These are phyloP conservation scores for Cyamopsis tetragonoloba DNA, from an alignment of 306 rosid genomes.

Conservation along the genomic window DNA sequence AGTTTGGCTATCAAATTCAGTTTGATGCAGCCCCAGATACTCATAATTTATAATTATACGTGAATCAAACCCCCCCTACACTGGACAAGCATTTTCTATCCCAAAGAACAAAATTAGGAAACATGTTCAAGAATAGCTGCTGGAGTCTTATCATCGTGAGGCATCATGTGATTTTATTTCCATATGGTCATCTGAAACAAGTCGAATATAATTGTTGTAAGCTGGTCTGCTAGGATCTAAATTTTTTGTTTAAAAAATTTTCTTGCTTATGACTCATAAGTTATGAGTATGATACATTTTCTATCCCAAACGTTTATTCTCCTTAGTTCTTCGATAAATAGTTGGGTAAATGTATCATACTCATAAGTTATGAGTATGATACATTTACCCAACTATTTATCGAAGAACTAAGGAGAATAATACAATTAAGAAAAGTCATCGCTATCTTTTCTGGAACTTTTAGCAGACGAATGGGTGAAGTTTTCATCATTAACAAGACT, in stretches of 20 bases:
- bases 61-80: neutral
- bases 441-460: neutral
- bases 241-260: too few relatives aligned
- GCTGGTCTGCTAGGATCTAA: neutral
- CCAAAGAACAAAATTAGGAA: neutral
- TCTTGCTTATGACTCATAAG: too few relatives aligned
- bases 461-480: neutral
- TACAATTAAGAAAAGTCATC: neutral
- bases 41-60: neutral
- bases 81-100: neutral
- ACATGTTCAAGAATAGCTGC: neutral
- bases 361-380: neutral
- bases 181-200: neutral
- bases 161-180: too few relatives aligned
- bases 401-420: neutral
- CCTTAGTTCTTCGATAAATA: too few relatives aligned
- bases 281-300: too few relatives aligned
- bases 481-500: neutral
- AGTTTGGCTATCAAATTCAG: neutral
- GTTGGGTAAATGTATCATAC: too few relatives aligned
- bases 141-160: neutral
- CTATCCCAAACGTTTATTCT: too few relatives aligned
- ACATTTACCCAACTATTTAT: conserved; percentile 2
- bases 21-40: neutral
- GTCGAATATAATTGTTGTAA: neutral